phyloP scores from a whole-genome alignment of 1,284 basidiomycete species.

The Albatrellus sp. region DNA sequence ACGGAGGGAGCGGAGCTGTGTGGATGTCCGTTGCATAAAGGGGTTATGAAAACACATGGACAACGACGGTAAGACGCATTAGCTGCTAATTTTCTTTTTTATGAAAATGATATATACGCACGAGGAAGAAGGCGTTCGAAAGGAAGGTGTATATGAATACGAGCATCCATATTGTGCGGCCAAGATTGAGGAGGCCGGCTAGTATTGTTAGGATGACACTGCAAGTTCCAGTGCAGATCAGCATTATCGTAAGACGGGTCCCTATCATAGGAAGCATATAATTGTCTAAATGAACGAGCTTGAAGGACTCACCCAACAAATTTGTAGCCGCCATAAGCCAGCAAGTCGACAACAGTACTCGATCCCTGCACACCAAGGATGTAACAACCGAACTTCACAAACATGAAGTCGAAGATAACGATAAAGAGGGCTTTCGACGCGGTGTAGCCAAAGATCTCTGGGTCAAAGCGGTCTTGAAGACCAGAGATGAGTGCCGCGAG shows the following conservation, averaged over 20 bases:
- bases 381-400: slow-evolving; percentile 48
- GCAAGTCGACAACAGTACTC: slow-evolving; percentile 58
- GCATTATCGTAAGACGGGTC: neutral
- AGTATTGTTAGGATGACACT: slow-evolving; percentile 67
- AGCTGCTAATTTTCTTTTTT: neutral
- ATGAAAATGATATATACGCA: slow-evolving; percentile 27
- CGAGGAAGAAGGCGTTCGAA: slow-evolving; percentile 91
- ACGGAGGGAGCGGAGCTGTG: slow-evolving; percentile 80
- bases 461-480: slow-evolving; percentile 75
- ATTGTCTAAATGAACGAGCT: no score
- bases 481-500: slow-evolving; percentile 80
- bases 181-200: slow-evolving; percentile 46
- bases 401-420: slow-evolving; percentile 75
- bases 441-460: slow-evolving; percentile 80
- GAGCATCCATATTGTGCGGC: slow-evolving; percentile 53
- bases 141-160: slow-evolving; percentile 79
- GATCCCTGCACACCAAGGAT: slow-evolving; percentile 66
- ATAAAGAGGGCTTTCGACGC: slow-evolving; percentile 77
- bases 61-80: neutral
- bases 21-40: neutral
- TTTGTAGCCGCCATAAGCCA: slow-evolving; percentile 92
- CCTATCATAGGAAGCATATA: no score
- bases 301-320: slow-evolving; percentile 70
- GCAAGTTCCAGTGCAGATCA: slow-evolving; percentile 1
- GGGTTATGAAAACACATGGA: neutral